Conservation (phyloP, 768 basidiomycete species). For the Sporobolomyces phaffii region DNA sequence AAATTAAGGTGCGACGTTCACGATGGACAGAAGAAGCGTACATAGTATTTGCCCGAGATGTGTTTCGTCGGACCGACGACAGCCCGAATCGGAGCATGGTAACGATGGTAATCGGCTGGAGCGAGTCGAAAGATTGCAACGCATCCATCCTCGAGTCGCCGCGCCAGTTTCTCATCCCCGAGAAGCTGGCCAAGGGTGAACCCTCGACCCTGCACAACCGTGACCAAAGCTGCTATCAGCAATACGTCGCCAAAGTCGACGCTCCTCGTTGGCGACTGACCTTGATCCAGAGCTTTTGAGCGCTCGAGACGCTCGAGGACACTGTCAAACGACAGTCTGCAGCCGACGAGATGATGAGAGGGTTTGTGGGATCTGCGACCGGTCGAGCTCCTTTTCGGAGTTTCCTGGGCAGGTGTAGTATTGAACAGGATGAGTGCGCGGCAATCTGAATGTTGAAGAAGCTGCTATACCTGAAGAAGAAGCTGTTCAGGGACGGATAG, state of each 20-base stretch:
- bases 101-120: constrained; percentile 77
- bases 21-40: not conserved
- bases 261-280: not conserved
- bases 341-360: constrained; percentile 56
- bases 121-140: constrained; percentile 70
- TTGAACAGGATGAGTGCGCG: not conserved
- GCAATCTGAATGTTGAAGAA: constrained; percentile 47
- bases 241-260: not conserved
- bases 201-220: constrained; percentile 60
- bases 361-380: constrained; percentile 55
- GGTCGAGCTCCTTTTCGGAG: constrained; percentile 57
- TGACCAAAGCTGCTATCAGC: not conserved
- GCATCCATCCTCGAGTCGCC: constrained; percentile 42
- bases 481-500: constrained; percentile 69
- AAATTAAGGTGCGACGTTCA: no score
- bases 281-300: constrained; percentile 61
- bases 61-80: constrained; percentile 48
- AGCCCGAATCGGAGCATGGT: constrained; percentile 53
- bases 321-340: constrained; percentile 73
- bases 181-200: constrained; percentile 65
- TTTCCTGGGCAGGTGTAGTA: not conserved
- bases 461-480: constrained; percentile 56
- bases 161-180: constrained; percentile 51
- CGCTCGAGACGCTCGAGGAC: constrained; percentile 56
- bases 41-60: constrained; percentile 43